Evolutionary conservation across 2,329 filamentous ascomycete species (phyloP).

Genomic region (Fusarium equiseti): DNA sequence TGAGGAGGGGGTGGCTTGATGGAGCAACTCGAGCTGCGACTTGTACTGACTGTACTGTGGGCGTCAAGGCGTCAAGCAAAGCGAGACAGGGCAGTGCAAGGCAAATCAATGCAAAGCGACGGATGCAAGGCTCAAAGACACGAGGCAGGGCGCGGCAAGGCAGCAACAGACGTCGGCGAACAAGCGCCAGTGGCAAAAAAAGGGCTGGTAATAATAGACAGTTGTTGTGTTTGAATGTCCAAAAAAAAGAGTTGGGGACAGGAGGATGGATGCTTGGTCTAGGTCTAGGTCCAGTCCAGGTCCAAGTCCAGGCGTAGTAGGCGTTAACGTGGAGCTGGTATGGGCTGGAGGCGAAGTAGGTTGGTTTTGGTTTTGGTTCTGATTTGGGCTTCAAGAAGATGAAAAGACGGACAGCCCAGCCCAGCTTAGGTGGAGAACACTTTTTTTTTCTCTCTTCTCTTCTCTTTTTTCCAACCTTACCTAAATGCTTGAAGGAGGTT

Average conservation of each 20-base stretch:
- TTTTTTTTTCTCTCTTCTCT: slow-evolving; percentile 20
- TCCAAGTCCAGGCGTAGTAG: slow-evolving; percentile 35
- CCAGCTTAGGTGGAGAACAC: slow-evolving; percentile 35
- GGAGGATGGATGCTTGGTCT: slow-evolving; percentile 41
- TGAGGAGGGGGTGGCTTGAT: slow-evolving; percentile 49
- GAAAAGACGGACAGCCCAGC: slow-evolving; percentile 17
- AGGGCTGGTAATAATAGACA: slow-evolving; percentile 15
- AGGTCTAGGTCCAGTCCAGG: slow-evolving; percentile 21
- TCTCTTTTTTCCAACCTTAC: slow-evolving; percentile 23
- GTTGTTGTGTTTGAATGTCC: slow-evolving; percentile 22
- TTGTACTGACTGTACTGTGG: slow-evolving; percentile 27
- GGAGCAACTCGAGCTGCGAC: slow-evolving; percentile 45
- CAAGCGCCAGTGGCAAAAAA: slow-evolving; percentile 41
- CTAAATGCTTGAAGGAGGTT: slow-evolving; percentile 27
- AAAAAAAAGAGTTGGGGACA: slow-evolving; percentile 39
- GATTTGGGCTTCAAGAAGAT: slow-evolving; percentile 28
- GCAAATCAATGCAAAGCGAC: slow-evolving; percentile 34
- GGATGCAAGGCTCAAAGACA: slow-evolving; percentile 30
- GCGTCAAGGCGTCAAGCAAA: slow-evolving; percentile 38
- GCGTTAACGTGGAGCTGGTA: slow-evolving; percentile 36
- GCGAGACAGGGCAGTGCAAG: slow-evolving; percentile 32
- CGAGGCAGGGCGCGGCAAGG: slow-evolving; percentile 29
- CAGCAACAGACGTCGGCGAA: slow-evolving; percentile 28
- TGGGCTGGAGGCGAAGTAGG: slow-evolving; percentile 31
- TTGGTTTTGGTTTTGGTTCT: slow-evolving; percentile 20